These are phyloP conservation scores for Lactarius akahatsu DNA, from an alignment of 768 basidiomycete species.

Conservation along the genomic window DNA sequence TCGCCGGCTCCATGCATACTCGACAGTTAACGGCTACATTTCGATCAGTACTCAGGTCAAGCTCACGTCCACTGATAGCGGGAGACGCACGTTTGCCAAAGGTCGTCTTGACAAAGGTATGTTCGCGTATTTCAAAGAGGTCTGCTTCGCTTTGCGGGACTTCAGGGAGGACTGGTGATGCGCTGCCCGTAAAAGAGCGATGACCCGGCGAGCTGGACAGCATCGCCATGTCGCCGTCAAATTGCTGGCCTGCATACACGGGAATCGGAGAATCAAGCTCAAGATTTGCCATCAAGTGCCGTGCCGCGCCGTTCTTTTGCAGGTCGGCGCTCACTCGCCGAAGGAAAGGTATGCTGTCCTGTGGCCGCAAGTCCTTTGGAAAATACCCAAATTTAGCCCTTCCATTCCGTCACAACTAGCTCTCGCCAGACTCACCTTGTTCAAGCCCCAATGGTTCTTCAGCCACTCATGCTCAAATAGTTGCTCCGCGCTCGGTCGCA, in stretches of 20 bases:
- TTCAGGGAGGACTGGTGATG: constrained; percentile 29
- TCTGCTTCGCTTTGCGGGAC: constrained; percentile 34
- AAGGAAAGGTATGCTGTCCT: constrained; percentile 94
- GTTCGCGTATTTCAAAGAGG: constrained; percentile 62
- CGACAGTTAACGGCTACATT: constrained; percentile 78
- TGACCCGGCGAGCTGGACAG: constrained; percentile 26
- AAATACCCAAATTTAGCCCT: constrained; percentile 1
- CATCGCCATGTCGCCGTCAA: constrained; percentile 24
- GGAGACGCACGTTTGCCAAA: constrained; percentile 81
- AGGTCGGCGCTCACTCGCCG: constrained; percentile 87
- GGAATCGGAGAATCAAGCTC: constrained; percentile 42
- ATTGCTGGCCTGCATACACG: background rate
- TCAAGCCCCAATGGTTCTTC: constrained; percentile 69
- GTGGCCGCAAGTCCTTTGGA: constrained; percentile 73
- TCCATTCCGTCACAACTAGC: background rate
- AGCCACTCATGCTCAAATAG: constrained; percentile 94
- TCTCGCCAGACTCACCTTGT: constrained; percentile 54
- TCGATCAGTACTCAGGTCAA: constrained; percentile 2
- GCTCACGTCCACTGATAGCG: constrained; percentile 6
- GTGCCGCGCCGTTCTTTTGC: constrained; percentile 65
- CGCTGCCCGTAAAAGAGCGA: constrained; percentile 4
- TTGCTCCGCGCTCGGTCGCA: constrained; percentile 77
- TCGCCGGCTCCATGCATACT: constrained; percentile 76
- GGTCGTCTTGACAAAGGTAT: constrained; percentile 87
- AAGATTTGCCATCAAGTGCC: constrained; percentile 45